Base-by-base conservation (phyloP, 768 basidiomycete genomes). In the Dioszegia crocea region DNA sequence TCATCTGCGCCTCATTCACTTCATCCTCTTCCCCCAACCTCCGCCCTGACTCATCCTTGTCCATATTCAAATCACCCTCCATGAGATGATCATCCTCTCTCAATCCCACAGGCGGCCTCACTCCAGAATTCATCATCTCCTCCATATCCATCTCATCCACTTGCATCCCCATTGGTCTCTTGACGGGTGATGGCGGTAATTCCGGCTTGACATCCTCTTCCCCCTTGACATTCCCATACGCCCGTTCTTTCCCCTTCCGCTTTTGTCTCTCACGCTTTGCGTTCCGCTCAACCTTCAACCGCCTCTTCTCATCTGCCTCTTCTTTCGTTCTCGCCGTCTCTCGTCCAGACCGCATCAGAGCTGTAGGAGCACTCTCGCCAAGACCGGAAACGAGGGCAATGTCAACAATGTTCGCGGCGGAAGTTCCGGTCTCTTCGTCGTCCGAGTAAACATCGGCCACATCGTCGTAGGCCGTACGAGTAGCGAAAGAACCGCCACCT, bases 331-430 rank as follows among this genome's bases (percentile, higher is more conserved):
- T 64, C 16, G 33, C 62, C 24, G 61, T 57, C 33, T 63, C 41
- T 29, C 63, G 59, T 9, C 73, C 56, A 59, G 68, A 62, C 17
- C 76, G 54, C 19, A 63, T 63, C 17, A 77, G 58, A 17, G 61
- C 59, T 3, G 74, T 75, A 4, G 76, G 76, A 4, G 76, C 76
- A 33, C 68, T 71, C 46, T 77, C 76, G 4, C 64, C 64, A 50
- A 73, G 61, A 6, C 53, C 57, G 4, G 76, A 73, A 2, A 77
- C 74, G 21, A 57, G 48, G 40, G 68, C 72, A 26, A 77, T 75
- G 46, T 77, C 76, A 30, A 77, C 56, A 17, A 46, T 55, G 8
- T 60, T 63, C 30, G 38, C 43, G 11, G 50, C 41, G 4, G 44
- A 44, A 8, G 39, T 45, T 17, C 56, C 56, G 16, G 66, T 58